These are phyloP conservation scores for Tricholoma saponaceum DNA, from an alignment of 768 basidiomycete species.

Conservation along the genomic window DNA sequence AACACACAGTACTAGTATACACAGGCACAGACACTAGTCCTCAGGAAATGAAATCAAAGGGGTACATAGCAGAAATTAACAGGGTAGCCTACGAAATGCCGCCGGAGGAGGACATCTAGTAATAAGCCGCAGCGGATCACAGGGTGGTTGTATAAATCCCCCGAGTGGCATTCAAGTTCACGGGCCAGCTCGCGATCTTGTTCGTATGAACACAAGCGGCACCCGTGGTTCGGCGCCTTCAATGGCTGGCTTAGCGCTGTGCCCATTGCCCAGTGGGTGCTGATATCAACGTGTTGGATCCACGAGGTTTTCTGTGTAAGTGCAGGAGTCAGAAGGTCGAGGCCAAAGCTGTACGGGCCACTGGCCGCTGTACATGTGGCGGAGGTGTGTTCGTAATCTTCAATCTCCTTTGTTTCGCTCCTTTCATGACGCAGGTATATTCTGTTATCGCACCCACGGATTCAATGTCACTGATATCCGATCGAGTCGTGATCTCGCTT, in stretches of 20 bases:
- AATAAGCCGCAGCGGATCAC: background rate
- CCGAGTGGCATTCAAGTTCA: background rate
- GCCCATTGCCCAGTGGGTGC: background rate
- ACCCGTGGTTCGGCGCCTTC: background rate
- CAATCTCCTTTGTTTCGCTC: background rate
- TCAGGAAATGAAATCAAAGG: background rate
- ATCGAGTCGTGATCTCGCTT: too few relatives aligned
- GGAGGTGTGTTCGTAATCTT: background rate
- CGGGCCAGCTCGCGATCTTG: background rate
- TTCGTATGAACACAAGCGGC: too few relatives aligned
- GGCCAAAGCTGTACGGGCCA: background rate
- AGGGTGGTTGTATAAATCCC: background rate
- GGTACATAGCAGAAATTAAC: background rate
- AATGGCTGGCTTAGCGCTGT: background rate
- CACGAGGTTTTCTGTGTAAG: background rate
- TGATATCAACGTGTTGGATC: background rate
- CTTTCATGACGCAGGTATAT: background rate
- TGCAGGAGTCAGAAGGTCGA: background rate
- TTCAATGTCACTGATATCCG: too few relatives aligned
- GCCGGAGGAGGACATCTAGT: background rate
- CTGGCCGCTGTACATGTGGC: background rate
- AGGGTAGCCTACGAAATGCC: background rate
- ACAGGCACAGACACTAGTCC: background rate
- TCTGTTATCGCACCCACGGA: background rate
- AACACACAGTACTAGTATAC: background rate